Conservation (phyloP, 352 stramenopile genomes). For the Porosira glacialis region DNA sequence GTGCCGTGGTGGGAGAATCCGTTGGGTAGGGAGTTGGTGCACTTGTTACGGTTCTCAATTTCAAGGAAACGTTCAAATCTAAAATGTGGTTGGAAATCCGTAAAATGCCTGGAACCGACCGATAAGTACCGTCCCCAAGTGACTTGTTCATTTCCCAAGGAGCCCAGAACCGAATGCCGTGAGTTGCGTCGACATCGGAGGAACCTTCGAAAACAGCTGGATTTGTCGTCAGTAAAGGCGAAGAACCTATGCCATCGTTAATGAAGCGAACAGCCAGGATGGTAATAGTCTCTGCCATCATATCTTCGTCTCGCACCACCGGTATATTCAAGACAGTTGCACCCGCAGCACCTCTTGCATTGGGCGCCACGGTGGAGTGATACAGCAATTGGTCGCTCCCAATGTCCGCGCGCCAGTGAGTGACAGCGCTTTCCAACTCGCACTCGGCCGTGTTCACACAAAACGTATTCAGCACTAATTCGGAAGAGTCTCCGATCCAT, state of each 20-base stretch:
- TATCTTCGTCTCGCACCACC: slow-evolving; percentile 17
- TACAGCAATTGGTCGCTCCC: slow-evolving; percentile 24
- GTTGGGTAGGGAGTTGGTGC: too few species aligned
- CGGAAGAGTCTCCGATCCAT: slow-evolving; percentile 22
- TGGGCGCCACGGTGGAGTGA: slow-evolving; percentile 9
- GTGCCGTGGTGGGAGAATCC: too few species aligned
- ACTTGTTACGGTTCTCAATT: too few species aligned
- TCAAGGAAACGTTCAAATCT: too few species aligned
- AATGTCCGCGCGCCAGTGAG: slow-evolving; percentile 26
- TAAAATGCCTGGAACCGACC: too few species aligned
- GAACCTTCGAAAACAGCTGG: too few species aligned
- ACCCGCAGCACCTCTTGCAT: slow-evolving; percentile 1
- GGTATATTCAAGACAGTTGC: slow-evolving; percentile 28
- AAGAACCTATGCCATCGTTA: slow-evolving; percentile 10
- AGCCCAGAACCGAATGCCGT: too few species aligned
- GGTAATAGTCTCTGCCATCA: slow-evolving; percentile 16
- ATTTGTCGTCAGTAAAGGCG: slow-evolving; percentile 12
- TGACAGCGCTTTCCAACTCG: slow-evolving; percentile 6
- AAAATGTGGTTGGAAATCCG: too few species aligned
- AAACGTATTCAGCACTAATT: slow-evolving; percentile 24
- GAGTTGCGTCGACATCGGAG: too few species aligned
- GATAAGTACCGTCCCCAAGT: too few species aligned
- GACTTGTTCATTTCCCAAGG: too few species aligned
- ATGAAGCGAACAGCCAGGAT: slow-evolving; percentile 28
- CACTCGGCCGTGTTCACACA: slow-evolving; percentile 26